Evolutionary conservation across 768 basidiomycete genomes (phyloP).

Genomic region (Naganishia onofrii): DNA sequence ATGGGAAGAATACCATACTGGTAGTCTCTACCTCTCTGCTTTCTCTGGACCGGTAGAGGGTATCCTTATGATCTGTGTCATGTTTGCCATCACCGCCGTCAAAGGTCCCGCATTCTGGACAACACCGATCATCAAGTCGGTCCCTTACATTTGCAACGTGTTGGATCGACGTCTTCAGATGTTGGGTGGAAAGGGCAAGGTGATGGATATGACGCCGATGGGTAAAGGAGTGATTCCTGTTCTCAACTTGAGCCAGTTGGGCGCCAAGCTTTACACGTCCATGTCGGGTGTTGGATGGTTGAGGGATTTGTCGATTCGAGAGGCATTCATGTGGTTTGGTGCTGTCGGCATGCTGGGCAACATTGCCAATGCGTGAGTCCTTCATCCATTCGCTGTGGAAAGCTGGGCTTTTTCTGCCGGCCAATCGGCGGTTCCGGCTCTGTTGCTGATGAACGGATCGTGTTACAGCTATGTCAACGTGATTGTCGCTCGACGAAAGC

Average conservation of each 20-base stretch:
- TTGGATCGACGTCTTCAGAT: conserved; percentile 26
- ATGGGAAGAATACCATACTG: conserved; percentile 59
- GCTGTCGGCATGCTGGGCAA: conserved; percentile 72
- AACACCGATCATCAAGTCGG: conserved; percentile 36
- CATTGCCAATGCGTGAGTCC: conserved; percentile 65
- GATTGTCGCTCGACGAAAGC: conserved; percentile 58
- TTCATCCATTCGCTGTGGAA: too few species aligned
- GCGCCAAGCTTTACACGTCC: background rate
- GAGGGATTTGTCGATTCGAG: conserved; percentile 69
- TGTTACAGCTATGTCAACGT: conserved; percentile 79
- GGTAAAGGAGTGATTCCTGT: conserved; percentile 33
- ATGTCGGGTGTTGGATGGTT: conserved; percentile 27
- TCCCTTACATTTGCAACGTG: conserved; percentile 23
- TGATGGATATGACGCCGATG: conserved; percentile 35
- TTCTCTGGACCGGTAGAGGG: conserved; percentile 97
- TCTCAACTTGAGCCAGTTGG: background rate
- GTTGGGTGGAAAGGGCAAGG: conserved; percentile 17
- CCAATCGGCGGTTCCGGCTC: background rate
- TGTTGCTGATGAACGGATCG: too few species aligned
- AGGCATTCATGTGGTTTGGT: conserved; percentile 80
- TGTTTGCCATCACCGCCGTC: conserved; percentile 75
- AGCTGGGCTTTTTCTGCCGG: too few species aligned
- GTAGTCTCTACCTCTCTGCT: conserved; percentile 78
- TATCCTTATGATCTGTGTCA: conserved; percentile 74
- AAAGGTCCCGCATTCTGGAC: conserved; percentile 57